Evolutionary conservation across 495 filamentous ascomycete genomes (phyloP), one percentile per base, ranked within the genome.

Genomic region (Aspergillus saccharolyticus): DNA sequence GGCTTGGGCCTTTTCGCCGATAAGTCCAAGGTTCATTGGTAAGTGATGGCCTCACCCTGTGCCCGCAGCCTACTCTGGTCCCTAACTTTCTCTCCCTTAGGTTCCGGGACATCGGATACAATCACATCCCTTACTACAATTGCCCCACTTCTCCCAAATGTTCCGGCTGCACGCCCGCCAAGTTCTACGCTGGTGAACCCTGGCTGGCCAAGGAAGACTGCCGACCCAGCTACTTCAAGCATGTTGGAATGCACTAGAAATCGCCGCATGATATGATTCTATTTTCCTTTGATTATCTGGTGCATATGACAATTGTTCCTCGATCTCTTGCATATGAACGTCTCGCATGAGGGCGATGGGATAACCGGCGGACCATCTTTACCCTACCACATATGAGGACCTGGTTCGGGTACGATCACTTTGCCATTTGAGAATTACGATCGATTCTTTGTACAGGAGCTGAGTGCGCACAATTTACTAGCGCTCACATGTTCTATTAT

Each of bases 101-200:
- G 92, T 99, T 99, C 85, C 90, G 93, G 42, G 95, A 99, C 70
- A 97, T 99, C 60, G 95, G 95, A 55, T 99, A 99, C 73, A 90
- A 95, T 63, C 95, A 99, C 65, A 95, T 97, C 48, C 95, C 95
- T 22, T 99, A 94, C 78, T 95, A 92, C 80, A 97, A 97, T 73
- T 99, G 95, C 70, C 95, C 95, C 54, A 96, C 94, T 73, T 93
- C 88, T 18, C 90, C 90, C 28, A 97, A 97, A 70, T 99, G 95
- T 69, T 85, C 81, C 57, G 91, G 91, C 60, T 99, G 95, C 69
- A 80, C 84, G 14, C 84, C 90, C 0, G 95, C 92, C 42, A 79
- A 86, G 30, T 88, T 96, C 63, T 96, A 89, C 46, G 90, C 94
- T 61, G 95, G 95, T 61, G 91, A 90, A 60, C 71, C 80, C 25